Evolutionary conservation across 139 green algal species (phyloP).

Genomic region (Ettlia oleoabundans): DNA sequence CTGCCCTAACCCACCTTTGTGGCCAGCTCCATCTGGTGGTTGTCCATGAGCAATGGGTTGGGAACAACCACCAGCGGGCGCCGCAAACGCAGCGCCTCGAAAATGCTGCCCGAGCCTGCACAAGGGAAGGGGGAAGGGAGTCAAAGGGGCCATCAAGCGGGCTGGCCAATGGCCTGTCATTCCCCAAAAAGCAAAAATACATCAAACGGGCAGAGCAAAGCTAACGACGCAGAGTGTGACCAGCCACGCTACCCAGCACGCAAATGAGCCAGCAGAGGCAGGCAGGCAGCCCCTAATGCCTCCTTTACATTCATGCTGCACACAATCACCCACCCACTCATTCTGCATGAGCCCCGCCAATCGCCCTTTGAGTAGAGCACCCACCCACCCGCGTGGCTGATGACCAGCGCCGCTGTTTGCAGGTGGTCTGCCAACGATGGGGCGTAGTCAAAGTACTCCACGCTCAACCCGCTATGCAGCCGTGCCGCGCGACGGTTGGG

Average conservation of each 20-base stretch:
- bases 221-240: too few relatives aligned
- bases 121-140: neutral
- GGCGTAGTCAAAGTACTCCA: conserved; percentile 79
- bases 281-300: too few relatives aligned
- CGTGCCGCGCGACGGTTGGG: conserved; percentile 26
- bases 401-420: conserved; percentile 69
- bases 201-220: too few relatives aligned
- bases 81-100: conserved; percentile 74
- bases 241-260: too few relatives aligned
- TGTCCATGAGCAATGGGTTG: conserved; percentile 87
- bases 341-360: neutral
- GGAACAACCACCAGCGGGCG: conserved; percentile 80
- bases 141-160: too few relatives aligned
- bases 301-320: neutral
- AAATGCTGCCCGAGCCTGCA: conserved; percentile 80
- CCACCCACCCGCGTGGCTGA: conserved; percentile 75
- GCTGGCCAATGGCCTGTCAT: too few relatives aligned
- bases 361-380: too few relatives aligned
- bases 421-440: conserved; percentile 66
- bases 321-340: neutral
- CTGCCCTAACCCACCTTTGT: conserved; percentile 17
- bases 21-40: conserved; percentile 75
- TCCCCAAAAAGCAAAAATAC: too few relatives aligned
- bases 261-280: too few relatives aligned
- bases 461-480: conserved; percentile 48